These are phyloP conservation scores for Taphrina confusa DNA, from an alignment of 1,139 yeast genomes.

Conservation along the genomic window DNA sequence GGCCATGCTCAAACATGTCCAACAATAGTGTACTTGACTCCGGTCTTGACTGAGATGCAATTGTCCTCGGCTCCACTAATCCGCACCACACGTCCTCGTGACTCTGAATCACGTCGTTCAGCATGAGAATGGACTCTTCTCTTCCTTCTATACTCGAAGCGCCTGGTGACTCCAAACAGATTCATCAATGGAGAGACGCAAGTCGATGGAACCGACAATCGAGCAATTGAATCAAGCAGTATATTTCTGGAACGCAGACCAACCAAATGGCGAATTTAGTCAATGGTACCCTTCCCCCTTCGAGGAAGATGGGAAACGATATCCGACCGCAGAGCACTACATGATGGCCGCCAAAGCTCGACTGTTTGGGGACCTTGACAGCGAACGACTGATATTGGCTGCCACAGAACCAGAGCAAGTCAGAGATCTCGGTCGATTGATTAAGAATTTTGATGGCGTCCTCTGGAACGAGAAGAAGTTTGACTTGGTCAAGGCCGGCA, in stretches of 20 bases:
- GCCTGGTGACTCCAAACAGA: no score
- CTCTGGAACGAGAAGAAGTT: slow-evolving; percentile 1
- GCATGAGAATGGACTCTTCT: no score
- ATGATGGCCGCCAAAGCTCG: slow-evolving; percentile 11
- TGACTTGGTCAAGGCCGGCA: slow-evolving; percentile 5
- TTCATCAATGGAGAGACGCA: not conserved
- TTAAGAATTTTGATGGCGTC: not conserved
- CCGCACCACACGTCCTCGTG: slow-evolving; percentile 1
- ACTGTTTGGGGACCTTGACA: slow-evolving; percentile 1
- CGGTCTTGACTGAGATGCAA: not conserved
- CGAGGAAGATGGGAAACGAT: not conserved
- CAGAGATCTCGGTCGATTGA: slow-evolving; percentile 5
- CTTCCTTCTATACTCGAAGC: no score
- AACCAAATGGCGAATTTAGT: slow-evolving; percentile 8
- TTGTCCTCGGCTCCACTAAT: slow-evolving; percentile 3
- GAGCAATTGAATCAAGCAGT: not conserved
- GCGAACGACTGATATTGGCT: not conserved
- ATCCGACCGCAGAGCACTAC: slow-evolving; percentile 16
- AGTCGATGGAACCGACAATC: not conserved
- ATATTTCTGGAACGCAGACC: slow-evolving; percentile 14
- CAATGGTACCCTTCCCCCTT: slow-evolving; percentile 2
- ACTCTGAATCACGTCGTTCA: no score
- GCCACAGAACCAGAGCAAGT: slow-evolving; percentile 1
- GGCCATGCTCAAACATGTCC: slow-evolving; percentile 6
- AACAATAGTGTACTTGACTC: not conserved